phyloP scores from a whole-genome alignment of 371 early-diverging fungal genomes.

The Chytridiales sp. region DNA sequence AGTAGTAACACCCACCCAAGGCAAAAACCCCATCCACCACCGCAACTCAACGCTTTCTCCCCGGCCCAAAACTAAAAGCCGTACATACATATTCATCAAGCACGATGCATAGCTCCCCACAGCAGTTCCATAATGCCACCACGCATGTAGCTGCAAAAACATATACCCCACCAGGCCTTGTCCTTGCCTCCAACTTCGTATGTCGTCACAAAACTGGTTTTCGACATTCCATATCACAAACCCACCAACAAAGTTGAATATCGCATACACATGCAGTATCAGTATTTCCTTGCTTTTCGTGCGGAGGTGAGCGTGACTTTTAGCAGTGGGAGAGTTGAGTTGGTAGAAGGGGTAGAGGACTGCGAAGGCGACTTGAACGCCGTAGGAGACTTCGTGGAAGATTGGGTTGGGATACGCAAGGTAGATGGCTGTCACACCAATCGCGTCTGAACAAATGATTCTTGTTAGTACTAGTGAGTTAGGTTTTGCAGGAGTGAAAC shows the following conservation, averaged over 20 bases:
- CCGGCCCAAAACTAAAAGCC: slow-evolving; percentile 37
- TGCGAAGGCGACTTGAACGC: slow-evolving; percentile 49
- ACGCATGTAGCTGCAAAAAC: slow-evolving; percentile 11
- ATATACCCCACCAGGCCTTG: slow-evolving; percentile 45
- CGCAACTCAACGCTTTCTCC: slow-evolving; percentile 17
- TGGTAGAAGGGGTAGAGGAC: slow-evolving; percentile 39
- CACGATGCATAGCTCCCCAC: slow-evolving; percentile 58
- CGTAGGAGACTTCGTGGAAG: slow-evolving; percentile 75
- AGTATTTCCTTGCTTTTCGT: slow-evolving; percentile 6
- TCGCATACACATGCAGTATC: slow-evolving; percentile 7
- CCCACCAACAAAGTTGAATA: slow-evolving; percentile 48
- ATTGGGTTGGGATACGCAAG: slow-evolving; percentile 67
- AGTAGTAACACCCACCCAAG: not conserved
- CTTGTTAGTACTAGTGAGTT: slow-evolving; percentile 40
- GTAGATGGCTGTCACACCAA: slow-evolving; percentile 63
- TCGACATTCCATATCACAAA: slow-evolving; percentile 81
- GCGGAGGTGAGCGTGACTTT: slow-evolving; percentile 1
- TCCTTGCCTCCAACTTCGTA: slow-evolving; percentile 53
- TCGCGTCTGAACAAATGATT: slow-evolving; percentile 59
- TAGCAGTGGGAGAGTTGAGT: slow-evolving; percentile 22
- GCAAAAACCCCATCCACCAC: slow-evolving; percentile 13
- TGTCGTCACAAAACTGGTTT: slow-evolving; percentile 62
- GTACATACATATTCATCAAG: slow-evolving; percentile 52
- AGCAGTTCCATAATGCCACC: slow-evolving; percentile 75
- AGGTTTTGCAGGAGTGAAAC: not conserved